These are phyloP conservation scores for Pseudoneurospora amorphoporcata DNA, from an alignment of 495 filamentous ascomycete species.

Conservation along the genomic window DNA sequence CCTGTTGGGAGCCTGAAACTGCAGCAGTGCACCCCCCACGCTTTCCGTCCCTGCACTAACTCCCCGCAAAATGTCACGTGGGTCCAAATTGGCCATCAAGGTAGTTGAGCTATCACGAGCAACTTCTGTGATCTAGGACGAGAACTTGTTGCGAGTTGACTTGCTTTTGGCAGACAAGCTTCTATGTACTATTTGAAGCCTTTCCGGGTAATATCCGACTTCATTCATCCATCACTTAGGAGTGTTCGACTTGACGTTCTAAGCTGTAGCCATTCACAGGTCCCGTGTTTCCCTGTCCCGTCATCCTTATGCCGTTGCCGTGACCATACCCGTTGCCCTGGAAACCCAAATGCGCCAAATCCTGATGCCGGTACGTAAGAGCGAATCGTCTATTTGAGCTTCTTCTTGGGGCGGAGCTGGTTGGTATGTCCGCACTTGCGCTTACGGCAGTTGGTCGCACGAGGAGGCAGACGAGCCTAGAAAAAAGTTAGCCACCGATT, in stretches of 20 bases:
- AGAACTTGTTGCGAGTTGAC: background rate
- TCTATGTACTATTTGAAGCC: background rate
- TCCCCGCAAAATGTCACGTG: background rate
- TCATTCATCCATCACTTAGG: background rate
- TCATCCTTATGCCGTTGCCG: background rate
- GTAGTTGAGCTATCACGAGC: background rate
- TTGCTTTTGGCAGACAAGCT: background rate
- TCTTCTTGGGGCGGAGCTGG: constrained; percentile 99
- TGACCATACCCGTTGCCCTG: background rate
- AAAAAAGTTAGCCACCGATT: constrained; percentile 8
- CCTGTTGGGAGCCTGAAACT: background rate
- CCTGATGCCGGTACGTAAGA: constrained; percentile 18
- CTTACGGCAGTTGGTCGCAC: constrained; percentile 99
- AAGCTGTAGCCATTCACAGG: background rate
- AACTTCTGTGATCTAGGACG: background rate
- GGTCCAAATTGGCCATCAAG: background rate
- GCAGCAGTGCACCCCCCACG: background rate
- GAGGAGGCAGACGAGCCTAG: constrained; percentile 88
- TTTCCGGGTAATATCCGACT: background rate
- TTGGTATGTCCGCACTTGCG: constrained; percentile 99
- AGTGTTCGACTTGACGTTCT: background rate
- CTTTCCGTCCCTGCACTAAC: background rate
- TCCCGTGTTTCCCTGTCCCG: background rate
- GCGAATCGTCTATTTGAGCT: constrained; percentile 75
- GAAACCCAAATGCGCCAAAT: constrained; percentile 31